Conservation (phyloP, 2,329 filamentous ascomycete genomes). For the Colletotrichum chlorophyti region DNA sequence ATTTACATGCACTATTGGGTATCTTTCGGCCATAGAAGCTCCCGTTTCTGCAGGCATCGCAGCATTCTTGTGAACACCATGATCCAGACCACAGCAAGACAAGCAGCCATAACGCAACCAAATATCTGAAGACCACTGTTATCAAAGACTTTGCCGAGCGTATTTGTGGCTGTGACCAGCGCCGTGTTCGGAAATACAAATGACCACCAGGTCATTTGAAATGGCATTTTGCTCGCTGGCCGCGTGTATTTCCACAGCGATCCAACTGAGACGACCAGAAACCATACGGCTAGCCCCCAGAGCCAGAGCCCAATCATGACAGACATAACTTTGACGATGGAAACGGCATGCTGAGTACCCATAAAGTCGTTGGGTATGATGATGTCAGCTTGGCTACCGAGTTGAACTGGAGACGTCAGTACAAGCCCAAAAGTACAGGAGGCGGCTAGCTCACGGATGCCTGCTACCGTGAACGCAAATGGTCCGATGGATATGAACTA, state of each 20-base stretch:
- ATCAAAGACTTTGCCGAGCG: constrained; percentile 69
- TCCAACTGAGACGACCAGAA: constrained; percentile 81
- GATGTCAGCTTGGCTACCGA: constrained; percentile 49
- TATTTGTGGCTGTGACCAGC: constrained; percentile 75
- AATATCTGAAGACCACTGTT: constrained; percentile 68
- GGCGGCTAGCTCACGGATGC: constrained; percentile 45
- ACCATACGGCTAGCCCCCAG: constrained; percentile 84
- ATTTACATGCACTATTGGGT: constrained; percentile 10
- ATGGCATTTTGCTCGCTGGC: constrained; percentile 66
- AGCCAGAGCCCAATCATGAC: constrained; percentile 78
- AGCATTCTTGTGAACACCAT: constrained; percentile 76
- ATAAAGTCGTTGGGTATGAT: constrained; percentile 53
- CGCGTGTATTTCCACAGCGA: constrained; percentile 74
- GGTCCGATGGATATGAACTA: constrained; percentile 84
- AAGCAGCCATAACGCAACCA: constrained; percentile 71
- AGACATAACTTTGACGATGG: constrained; percentile 54
- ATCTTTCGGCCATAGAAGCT: constrained; percentile 81
- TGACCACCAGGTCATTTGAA: constrained; percentile 86
- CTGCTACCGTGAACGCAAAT: constrained; percentile 63
- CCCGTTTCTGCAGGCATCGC: constrained; percentile 66
- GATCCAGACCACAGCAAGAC: constrained; percentile 72
- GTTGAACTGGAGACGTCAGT: constrained; percentile 40
- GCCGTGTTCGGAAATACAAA: constrained; percentile 86
- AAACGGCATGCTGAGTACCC: constrained; percentile 47
- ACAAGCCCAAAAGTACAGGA: too few relatives aligned